Conservation (phyloP, 164 flowering plant species). For the Buxus sempervirens region DNA sequence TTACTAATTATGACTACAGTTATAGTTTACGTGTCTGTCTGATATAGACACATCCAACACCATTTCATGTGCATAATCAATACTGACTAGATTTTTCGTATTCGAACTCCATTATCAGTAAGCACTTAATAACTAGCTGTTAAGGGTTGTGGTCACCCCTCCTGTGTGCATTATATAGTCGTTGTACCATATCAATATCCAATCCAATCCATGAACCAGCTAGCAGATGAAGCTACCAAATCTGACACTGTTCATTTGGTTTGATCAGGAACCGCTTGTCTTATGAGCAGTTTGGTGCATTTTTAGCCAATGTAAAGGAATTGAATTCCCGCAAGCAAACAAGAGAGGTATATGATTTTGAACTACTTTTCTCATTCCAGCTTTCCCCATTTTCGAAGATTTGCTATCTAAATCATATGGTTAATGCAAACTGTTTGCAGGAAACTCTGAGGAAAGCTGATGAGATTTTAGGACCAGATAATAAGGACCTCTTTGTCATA, state of each 20-base stretch:
- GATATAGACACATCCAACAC: no score
- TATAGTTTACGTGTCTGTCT: no score
- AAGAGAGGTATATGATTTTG: conserved; percentile 51
- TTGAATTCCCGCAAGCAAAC: conserved; percentile 87
- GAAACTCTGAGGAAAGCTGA: conserved; percentile 83
- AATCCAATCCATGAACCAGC: neutral
- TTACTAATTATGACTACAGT: no score
- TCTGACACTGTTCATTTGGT: conserved; percentile 3
- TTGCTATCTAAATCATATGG: neutral
- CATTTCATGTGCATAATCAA: no score
- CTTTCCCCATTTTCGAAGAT: neutral
- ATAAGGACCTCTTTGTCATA: conserved; percentile 71
- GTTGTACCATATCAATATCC: neutral
- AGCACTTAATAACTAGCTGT: neutral
- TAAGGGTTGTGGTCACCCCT: neutral
- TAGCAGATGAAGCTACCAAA: neutral
- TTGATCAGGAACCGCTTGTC: conserved; percentile 73
- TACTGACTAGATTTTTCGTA: no score
- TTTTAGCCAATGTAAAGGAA: conserved; percentile 90
- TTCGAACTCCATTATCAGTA: neutral
- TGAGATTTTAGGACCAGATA: conserved; percentile 81
- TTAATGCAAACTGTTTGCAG: conserved; percentile 30
- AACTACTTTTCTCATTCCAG: neutral
- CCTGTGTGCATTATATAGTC: neutral
- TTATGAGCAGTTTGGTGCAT: conserved; percentile 91